Evolutionary conservation across 352 stramenopile species (phyloP), one percentile per base, ranked within the genome.

Genomic region (Elongisporangium prolatum): DNA sequence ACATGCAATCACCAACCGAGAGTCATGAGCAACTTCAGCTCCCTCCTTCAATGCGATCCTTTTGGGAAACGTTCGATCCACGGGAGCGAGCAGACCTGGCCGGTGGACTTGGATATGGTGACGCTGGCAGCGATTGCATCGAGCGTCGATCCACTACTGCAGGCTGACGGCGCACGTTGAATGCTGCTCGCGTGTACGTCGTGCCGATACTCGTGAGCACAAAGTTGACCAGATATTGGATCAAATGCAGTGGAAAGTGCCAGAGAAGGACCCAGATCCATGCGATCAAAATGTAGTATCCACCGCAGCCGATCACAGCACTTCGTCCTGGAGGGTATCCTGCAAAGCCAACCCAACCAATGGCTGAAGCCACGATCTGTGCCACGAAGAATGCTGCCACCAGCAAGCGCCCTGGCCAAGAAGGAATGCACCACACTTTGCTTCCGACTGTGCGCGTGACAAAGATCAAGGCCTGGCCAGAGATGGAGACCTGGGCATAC

Each of bases 341-440:
- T 14, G 59, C 64, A 60, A 89, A 89, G 51, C 80, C 80, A 18
- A 89, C 66, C 75, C 74, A 87, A 50, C 80, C 80, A 44, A 89
- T 81, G 11, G 72, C 73, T 28, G 75, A 86, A 9, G 80, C 80
- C 40, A 84, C 80, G 14, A 88, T 59, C 64, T 89, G 80, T 9
- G 80, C 80, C 50, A 88, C 73, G 48, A 88, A 74, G 70, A 89
- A 89, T 10, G 80, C 80, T 28, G 88, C 69, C 52, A 89, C 56
- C 60, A 89, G 48, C 25, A 89, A 57, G 62, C 79, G 85, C 57
- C 63, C 77, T n/a, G 80, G 80, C 60, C 80, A 79, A 59, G 88
- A 77, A 21, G 71, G 65, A 60, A 89, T 88, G 65, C 80, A 89
- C 80, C 80, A 89, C 59, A 79, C 86, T 77, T 89, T 89, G 65